Percentiles rank a stretch among this genome's conserved stretches.
Evolutionary conservation across 768 basidiomycete species (phyloP).

Genomic region (Pleurotus sapidus): DNA sequence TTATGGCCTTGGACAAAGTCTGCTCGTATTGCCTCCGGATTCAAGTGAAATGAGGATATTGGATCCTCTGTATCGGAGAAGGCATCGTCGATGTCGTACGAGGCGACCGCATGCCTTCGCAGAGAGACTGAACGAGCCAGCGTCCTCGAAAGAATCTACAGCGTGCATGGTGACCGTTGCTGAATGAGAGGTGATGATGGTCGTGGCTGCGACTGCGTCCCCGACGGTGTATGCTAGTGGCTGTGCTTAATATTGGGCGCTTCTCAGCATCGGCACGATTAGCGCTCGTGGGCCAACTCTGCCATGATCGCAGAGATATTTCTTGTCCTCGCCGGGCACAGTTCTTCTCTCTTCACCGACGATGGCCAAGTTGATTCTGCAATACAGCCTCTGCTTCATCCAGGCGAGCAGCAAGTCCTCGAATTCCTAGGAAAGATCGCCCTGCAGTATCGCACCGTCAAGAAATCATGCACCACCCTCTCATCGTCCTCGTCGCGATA

Average conservation of each 20-base stretch:
- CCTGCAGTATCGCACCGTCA: slow-evolving; percentile 71
- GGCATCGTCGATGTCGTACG: slow-evolving; percentile 60
- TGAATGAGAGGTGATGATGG: background rate
- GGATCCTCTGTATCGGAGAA: slow-evolving; percentile 60
- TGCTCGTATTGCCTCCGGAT: slow-evolving; percentile 54
- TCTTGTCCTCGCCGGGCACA: slow-evolving; percentile 83
- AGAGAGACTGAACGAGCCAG: slow-evolving; percentile 9
- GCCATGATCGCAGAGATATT: slow-evolving; percentile 88
- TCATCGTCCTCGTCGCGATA: slow-evolving; percentile 71
- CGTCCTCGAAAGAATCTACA: background rate
- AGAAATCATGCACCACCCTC: slow-evolving; percentile 46
- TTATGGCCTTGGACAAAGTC: slow-evolving; percentile 57
- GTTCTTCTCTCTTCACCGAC: slow-evolving; percentile 75
- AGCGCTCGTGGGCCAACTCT: too few relatives aligned
- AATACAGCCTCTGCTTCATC: slow-evolving; percentile 74
- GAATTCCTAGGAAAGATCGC: slow-evolving; percentile 77
- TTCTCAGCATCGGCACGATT: background rate
- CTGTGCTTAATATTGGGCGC: background rate
- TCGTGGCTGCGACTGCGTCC: background rate
- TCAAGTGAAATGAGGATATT: slow-evolving; percentile 51
- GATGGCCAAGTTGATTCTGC: slow-evolving; percentile 60
- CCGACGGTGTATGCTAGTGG: background rate
- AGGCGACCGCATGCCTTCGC: slow-evolving; percentile 20
- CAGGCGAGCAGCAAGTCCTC: slow-evolving; percentile 85
- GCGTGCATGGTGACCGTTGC: background rate